Percentiles rank a stretch among this genome's conserved stretches.
Conservation (phyloP, 2,329 filamentous ascomycete genomes). For the Fusarium albidum region DNA sequence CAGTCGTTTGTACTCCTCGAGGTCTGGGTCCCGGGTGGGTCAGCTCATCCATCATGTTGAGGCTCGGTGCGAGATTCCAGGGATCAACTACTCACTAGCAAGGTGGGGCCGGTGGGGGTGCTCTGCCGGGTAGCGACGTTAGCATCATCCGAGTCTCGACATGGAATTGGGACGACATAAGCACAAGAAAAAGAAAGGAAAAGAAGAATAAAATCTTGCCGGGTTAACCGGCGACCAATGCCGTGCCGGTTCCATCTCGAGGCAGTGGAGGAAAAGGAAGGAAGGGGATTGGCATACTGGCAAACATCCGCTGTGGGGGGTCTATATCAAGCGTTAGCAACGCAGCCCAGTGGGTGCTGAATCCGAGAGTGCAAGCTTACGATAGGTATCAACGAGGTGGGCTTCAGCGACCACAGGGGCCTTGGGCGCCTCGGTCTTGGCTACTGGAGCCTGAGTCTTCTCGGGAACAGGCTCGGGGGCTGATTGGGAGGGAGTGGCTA, state of each 20-base stretch:
- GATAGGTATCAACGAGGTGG: conserved; percentile 78
- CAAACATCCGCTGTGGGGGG: conserved; percentile 72
- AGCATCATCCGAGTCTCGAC: conserved; percentile 38
- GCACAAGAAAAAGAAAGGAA: conserved; percentile 11
- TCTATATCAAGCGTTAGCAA: conserved; percentile 51
- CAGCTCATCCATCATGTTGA: conserved; percentile 36
- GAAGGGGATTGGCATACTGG: conserved; percentile 58
- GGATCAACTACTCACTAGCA: conserved; percentile 61
- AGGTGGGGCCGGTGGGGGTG: conserved; percentile 76
- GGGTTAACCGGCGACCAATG: conserved; percentile 6
- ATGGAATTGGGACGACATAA: conserved; percentile 19
- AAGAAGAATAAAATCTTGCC: conserved; percentile 15
- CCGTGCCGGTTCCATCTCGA: conserved; percentile 16
- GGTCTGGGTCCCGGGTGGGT: conserved; percentile 50
- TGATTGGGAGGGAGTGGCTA: conserved; percentile 26
- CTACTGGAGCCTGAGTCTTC: conserved; percentile 11
- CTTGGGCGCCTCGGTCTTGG: conserved; percentile 45
- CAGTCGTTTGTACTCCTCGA: conserved; percentile 73
- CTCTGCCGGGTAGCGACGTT: conserved; percentile 58
- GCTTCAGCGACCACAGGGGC: conserved; percentile 75
- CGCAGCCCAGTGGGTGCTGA: conserved; percentile 7
- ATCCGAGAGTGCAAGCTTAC: conserved; percentile 52
- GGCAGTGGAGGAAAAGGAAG: conserved; percentile 10
- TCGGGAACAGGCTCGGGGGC: conserved; percentile 22
- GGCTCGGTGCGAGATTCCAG: conserved; percentile 31